Evolutionary conservation across 2,329 filamentous ascomycete genomes (phyloP), one percentile per base, ranked within the genome.

Genomic region (Sclerotinia nivalis): DNA sequence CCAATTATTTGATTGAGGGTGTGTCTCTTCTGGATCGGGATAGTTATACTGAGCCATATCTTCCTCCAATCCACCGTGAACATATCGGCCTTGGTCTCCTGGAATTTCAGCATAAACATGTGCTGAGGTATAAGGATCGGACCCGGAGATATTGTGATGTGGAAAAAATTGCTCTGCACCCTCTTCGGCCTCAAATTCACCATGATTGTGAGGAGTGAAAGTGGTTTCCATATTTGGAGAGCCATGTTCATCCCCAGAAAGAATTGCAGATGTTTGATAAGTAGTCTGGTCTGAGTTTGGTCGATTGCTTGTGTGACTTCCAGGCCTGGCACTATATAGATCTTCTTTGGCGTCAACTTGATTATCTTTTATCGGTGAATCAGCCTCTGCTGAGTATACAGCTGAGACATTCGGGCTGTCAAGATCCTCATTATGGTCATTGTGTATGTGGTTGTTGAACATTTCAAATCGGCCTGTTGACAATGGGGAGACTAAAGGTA

Each of bases 401-500:
- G 5, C 52, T 45, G 13, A 13, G 4, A 28, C n/a, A 61, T 37
- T 47, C 28, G 34, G 13, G 20, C 13, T 58, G 58, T 45, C 40
- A 18, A 54, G 40, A 15, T 25, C 49, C 28, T 47, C 50, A 56
- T n/a, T n/a, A 34, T 37, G 20, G 8, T 50, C 55, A 20, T 54
- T 66, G 49, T 66, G 49, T 34, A 54, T 31, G 22, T 59, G 31
- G 54, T 52, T 34, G 13, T 56, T 45, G 58, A 72, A 56, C 15
- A 40, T 49, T 50, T 69, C 65, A 52, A 66, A 59, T 52, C 55
- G 71, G 9, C 13, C 68, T 25, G 75, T 69, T 6, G 76, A 52
- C 1, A 76, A 70, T 40, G 76, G 75, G n/a, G 76, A 77, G 12
- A 77, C 74, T 20, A 75, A 70, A 56, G 76, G 73, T 20, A 77